These are phyloP conservation scores for Albatrellus sp. DNA, from an alignment of 1,284 basidiomycete species.

Conservation along the genomic window DNA sequence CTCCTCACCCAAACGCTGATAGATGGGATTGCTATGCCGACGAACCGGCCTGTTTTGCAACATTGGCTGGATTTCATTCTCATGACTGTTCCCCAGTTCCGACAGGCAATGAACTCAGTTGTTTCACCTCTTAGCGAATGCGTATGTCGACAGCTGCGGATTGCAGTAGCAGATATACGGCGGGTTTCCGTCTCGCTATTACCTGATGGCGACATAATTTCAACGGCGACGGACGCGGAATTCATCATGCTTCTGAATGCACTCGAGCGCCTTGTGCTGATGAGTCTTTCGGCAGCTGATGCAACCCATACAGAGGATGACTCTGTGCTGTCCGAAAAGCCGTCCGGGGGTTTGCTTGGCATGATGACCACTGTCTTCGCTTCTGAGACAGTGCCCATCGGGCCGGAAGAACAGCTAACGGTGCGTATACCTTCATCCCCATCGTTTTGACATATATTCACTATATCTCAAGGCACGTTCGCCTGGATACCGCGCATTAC, in stretches of 20 bases:
- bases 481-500: slow-evolving; percentile 57
- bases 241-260: slow-evolving; percentile 75
- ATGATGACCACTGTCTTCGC: slow-evolving; percentile 74
- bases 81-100: slow-evolving; percentile 79
- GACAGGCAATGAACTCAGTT: slow-evolving; percentile 51
- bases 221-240: slow-evolving; percentile 67
- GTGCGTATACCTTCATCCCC: slow-evolving; percentile 25
- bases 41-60: slow-evolving; percentile 74
- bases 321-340: slow-evolving; percentile 34
- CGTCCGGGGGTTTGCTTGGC: slow-evolving; percentile 56
- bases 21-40: slow-evolving; percentile 61
- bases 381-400: slow-evolving; percentile 35
- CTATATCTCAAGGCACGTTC: slow-evolving; percentile 38
- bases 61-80: slow-evolving; percentile 97
- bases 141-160: slow-evolving; percentile 64
- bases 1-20: slow-evolving; percentile 70
- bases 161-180: slow-evolving; percentile 44
- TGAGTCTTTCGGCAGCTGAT: slow-evolving; percentile 45
- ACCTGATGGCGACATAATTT: slow-evolving; percentile 27
- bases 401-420: slow-evolving; percentile 41
- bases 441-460: slow-evolving; percentile 6
- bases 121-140: slow-evolving; percentile 76
- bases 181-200: slow-evolving; percentile 24
- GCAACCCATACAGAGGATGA: slow-evolving; percentile 47
- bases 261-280: slow-evolving; percentile 67